These are phyloP conservation scores for Acanthamoeba lenticulata DNA, from an alignment of 208 protist species.

Conservation along the genomic window DNA sequence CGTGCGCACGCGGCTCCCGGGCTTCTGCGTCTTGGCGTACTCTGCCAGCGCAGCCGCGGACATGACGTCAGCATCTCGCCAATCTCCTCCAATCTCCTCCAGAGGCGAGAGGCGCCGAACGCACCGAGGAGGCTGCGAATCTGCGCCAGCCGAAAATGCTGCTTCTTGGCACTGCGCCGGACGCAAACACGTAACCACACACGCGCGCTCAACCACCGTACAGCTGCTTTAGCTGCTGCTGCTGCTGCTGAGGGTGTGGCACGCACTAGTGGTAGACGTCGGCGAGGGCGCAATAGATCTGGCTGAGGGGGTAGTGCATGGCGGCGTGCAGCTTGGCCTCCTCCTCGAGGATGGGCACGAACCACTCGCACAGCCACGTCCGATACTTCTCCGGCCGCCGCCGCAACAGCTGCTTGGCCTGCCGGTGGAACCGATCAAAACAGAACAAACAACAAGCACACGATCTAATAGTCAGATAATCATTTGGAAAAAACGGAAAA, in stretches of 20 bases:
- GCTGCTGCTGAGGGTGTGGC: not conserved
- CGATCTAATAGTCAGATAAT: no score
- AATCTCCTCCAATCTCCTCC: no score
- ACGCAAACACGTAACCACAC: not conserved
- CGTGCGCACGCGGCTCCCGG: not conserved
- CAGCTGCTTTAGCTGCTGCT: not conserved
- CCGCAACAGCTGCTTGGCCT: not conserved
- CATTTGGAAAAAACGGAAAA: not conserved
- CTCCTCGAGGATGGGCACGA: conserved; percentile 4
- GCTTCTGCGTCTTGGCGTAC: not conserved
- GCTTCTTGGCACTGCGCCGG: not conserved
- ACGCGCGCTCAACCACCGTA: not conserved
- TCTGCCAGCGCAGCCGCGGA: not conserved
- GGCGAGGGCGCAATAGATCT: not conserved
- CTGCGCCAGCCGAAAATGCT: not conserved
- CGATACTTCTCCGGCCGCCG: conserved; percentile 9
- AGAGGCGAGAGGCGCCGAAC: not conserved
- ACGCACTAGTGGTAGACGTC: not conserved
- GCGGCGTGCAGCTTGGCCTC: conserved; percentile 32
- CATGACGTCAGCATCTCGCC: no score
- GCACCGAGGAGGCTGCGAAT: not conserved
- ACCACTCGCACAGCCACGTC: not conserved
- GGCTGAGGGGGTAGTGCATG: not conserved
- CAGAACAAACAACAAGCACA: not conserved
- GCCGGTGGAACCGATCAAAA: not conserved